Evolutionary conservation across 2,329 filamentous ascomycete genomes (phyloP).

Genomic region (Pestalotiopsis sp.): DNA sequence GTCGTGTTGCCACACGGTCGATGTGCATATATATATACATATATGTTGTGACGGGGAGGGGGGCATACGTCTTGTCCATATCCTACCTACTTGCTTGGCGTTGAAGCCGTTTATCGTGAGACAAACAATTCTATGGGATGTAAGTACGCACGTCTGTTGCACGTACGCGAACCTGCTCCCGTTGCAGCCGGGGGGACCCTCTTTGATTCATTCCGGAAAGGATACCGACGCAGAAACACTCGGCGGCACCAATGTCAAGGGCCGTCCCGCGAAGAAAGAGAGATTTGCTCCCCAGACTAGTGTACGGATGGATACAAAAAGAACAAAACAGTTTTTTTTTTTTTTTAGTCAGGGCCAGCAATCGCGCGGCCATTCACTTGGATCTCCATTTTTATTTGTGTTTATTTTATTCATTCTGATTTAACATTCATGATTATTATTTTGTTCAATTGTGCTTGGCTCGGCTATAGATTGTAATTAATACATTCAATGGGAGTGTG

Average conservation of each 20-base stretch:
- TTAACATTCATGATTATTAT: too few relatives aligned
- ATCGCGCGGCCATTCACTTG: background rate
- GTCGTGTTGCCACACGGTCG: background rate
- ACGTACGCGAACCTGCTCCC: background rate
- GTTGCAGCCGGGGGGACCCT: background rate
- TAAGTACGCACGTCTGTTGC: background rate
- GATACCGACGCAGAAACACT: background rate
- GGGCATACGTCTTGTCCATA: background rate
- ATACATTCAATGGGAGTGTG: too few relatives aligned
- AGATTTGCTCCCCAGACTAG: background rate
- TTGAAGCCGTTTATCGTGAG: background rate
- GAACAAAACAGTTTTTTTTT: background rate
- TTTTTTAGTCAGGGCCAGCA: background rate
- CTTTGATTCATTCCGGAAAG: background rate
- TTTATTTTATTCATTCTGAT: background rate
- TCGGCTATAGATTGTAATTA: background rate
- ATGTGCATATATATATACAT: background rate
- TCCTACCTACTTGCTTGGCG: background rate
- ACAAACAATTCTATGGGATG: background rate
- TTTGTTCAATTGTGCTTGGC: background rate
- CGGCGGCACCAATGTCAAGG: background rate
- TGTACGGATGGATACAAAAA: background rate
- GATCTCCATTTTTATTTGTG: too few relatives aligned
- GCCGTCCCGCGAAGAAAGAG: background rate
- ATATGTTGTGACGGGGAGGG: background rate